Base-by-base conservation (phyloP, 352 stramenopile species). In the Phytopythium delawarense region DNA sequence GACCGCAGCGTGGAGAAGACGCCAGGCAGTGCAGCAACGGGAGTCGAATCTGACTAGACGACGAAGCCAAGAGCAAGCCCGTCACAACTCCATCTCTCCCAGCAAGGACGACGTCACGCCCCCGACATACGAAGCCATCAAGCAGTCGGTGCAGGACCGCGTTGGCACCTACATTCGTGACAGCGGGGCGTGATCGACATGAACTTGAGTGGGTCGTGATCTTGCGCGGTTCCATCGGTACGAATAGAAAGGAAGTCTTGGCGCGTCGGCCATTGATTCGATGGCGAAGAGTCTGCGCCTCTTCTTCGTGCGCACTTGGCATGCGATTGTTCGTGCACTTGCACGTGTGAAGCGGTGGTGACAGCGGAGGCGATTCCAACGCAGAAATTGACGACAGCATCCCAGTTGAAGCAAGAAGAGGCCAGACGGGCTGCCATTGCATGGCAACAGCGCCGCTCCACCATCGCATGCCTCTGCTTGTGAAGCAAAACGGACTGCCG, bases 121-220 rank as follows among this genome's bases (percentile, higher is more conserved):
- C 63, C 46, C 37, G 6, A 58, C 67, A 35, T 90, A 86, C 57
- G 61, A 72, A 23, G 71, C 67, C 2, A 62, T 90, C 11, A 87
- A 88, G 42, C 70, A 78, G 60, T 59, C 74, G 56, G 73, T 88
- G 1, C 76, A 90, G 60, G 34, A 61, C 11, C 55, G 39, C 55
- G 28, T 52, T 30, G 55, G 55, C 7, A 61, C 55, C 2, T 61
- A 61, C n/a, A 39, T 52, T 11, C 55, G 55, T 5, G 28, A 51
- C 23, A 23, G 25, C 7, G 35, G n/a, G 13, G 11, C 7, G 32
- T 32, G 53, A 59, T 39, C 20, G 25, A 4, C 23, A 23, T 50
- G 25, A 25, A 15, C 25, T 37, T 15, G 34, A 6, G 25, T 2
- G 23, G n/a, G 52, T 11, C 16, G 20, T 13, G 32, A 44, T 57